Evolutionary conservation across 1,139 yeast species (phyloP), one percentile per base, ranked within the genome.

Genomic region (Kluyveromyces sp.): DNA sequence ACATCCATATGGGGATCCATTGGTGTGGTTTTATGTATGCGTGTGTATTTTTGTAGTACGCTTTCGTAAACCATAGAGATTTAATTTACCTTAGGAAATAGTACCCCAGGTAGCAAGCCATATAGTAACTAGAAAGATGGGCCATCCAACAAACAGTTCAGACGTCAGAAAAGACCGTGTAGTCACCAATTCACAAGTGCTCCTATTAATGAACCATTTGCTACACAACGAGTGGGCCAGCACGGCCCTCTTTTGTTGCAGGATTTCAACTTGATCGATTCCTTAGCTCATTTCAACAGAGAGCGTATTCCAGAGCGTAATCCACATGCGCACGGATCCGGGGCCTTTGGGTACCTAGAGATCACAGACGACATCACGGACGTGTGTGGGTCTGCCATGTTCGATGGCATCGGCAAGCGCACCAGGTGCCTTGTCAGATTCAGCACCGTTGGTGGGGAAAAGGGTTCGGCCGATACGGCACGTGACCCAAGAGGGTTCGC

Each of bases 311-410:
- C 83, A 7, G 83, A 78, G 63, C 68, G 83, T 60, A 82, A 78
- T 39, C 83, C 79, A 10, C 83, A 78, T 54, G 83, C 83, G 39
- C 78, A 78, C 57, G 83, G 83, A 48, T 76, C 80, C 32, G 83
- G 83, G 54, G 82, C 81, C 5, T 77, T 71, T 57, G 83, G 83
- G 30, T 70, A 70, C 56, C 78, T 78, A 58, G 82, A 77, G 57
- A 77, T 76, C 48, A 78, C 83, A 15, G 80, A 77, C 52, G 78
- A 77, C 46, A 69, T 77, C 49, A 63, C 77, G 2, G 82, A 77
- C 52, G 56, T 77, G 39, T 73, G 78, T 46, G 70, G 70, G 15
- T 75, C 81, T 29, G 69, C 71, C 37, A 73, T 75, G 56, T 70
- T 76, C 55, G 71, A 69, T 48, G 57, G 67, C 27, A 67, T 69